Evolutionary conservation across 1,284 basidiomycete species (phyloP), one percentile per base, ranked within the genome.

Genomic region (Sanghuangporus sanghuang): DNA sequence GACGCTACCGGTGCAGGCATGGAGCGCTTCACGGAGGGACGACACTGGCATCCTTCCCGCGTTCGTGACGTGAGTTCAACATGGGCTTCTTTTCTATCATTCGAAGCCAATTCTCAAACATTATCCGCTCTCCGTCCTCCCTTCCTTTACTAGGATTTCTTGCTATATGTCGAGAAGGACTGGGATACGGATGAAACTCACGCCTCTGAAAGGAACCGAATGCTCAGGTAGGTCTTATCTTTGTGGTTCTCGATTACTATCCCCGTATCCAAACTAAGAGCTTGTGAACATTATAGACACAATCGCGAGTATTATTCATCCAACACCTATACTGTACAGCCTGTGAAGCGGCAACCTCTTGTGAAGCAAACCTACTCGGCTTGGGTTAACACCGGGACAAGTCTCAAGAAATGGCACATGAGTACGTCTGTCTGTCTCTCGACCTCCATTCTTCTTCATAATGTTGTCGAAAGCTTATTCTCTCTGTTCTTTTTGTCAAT

Each of bases 301-400:
- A 54, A 61, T 58, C 59, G 59, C n/a, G 59, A 64, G 53, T 61
- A 59, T 21, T 64, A 50, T 39, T 44, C 59, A n/a, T 62, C 59
- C 8, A 62, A 48, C 38, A 55, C 64, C 35, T 65, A 58, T 59
- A 48, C 55, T 32, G 27, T 57, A 58, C 68, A 48, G 62, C 64
- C 58, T 50, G 64, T 40, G 39, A 58, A 58, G 38, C 62, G 65
- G 12, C 67, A 68, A 50, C 70, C 71, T 39, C 71, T 79, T 52
- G 72, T 79, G 66, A 79, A 79, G 64, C 77, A 79, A 67, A 79
- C 78, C 3, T 79, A 79, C 62, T 78, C 78, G 21, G 78, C 76
- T 6, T 77, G 71, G 69, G 65, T 66, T n/a, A 66, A 66, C 48
- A 61, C 50, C 23, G 65, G 65, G 23, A 57, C 42, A 18, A 44